Percentiles rank a stretch among this genome's conserved stretches.
Conservation (phyloP, 345 rosid genomes). For the Noccaea caerulescens region DNA sequence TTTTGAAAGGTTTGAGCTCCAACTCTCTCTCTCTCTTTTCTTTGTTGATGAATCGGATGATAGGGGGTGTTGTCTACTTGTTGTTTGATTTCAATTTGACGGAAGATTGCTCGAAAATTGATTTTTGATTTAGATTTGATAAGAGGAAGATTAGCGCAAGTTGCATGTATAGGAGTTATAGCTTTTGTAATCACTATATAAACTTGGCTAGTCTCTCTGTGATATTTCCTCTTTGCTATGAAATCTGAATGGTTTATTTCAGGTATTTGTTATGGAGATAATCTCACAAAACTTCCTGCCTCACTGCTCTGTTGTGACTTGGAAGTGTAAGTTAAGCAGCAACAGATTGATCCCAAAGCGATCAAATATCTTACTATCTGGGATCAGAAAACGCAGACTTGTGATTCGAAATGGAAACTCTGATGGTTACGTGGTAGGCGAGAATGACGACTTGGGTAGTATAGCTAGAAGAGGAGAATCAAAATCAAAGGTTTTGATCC, state of each 20-base stretch:
- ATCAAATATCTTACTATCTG: conserved; percentile 34
- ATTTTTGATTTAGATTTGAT: conserved; percentile 14
- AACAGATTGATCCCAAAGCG: conserved; percentile 40
- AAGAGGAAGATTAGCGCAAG: background rate
- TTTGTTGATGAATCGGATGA: conserved; percentile 11
- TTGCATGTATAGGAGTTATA: background rate
- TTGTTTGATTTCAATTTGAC: conserved; percentile 6
- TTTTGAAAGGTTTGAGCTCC: conserved; percentile 24
- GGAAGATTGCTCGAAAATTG: background rate
- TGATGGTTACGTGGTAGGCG: conserved; percentile 61
- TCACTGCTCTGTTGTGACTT: conserved; percentile 42
- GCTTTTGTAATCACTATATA: background rate
- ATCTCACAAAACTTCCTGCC: conserved; percentile 52
- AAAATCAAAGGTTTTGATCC: conserved; percentile 59
- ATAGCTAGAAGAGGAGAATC: conserved; percentile 47
- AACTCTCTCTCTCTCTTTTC: background rate
- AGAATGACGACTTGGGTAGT: conserved; percentile 52
- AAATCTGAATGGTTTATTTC: conserved; percentile 31
- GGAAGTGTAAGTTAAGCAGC: conserved; percentile 43
- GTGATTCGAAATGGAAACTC: conserved; percentile 51
- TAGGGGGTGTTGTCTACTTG: background rate
- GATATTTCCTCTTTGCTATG: background rate
- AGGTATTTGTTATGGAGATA: conserved; percentile 67
- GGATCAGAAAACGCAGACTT: conserved; percentile 33
- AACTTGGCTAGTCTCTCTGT: conserved; percentile 3